A percentile compares a stretch with the other conserved stretches of the same genome.
phyloP scores from a whole-genome alignment of 805 yeast species.

The Yarrowia sp. region DNA sequence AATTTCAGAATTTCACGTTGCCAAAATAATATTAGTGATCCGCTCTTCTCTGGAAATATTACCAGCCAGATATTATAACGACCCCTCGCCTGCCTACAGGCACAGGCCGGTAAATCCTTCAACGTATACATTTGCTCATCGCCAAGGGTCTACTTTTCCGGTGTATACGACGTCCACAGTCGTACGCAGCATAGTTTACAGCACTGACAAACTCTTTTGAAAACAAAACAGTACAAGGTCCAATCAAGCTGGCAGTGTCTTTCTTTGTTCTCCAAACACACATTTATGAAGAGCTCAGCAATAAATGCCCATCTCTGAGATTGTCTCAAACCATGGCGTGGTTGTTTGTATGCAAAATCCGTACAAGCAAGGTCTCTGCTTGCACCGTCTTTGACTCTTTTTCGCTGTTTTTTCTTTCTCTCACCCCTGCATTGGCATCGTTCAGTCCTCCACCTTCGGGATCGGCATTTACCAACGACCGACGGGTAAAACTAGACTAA shows the following conservation, averaged over 20 bases:
- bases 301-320: not conserved
- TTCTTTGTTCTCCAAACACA: too few relatives aligned
- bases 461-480: slow-evolving; percentile 1
- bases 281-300: not conserved
- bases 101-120: not conserved
- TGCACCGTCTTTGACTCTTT: not conserved
- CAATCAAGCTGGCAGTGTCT: too few relatives aligned
- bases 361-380: too few relatives aligned
- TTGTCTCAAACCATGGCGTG: not conserved
- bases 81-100: not conserved
- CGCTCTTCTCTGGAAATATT: not conserved
- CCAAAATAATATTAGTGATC: not conserved
- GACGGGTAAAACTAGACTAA: not conserved
- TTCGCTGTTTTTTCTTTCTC: not conserved
- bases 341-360: not conserved
- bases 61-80: not conserved
- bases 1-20: slow-evolving; percentile 7
- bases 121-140: slow-evolving; percentile 8
- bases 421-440: slow-evolving; percentile 21
- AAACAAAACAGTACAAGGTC: too few relatives aligned
- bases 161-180: not conserved
- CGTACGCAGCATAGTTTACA: not conserved
- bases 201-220: not conserved
- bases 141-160: slow-evolving; percentile 12
- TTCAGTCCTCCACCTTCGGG: slow-evolving; percentile 7